These are phyloP conservation scores for Zymoseptoria ardabiliae DNA, from an alignment of 2,329 filamentous ascomycete genomes.

Conservation along the genomic window DNA sequence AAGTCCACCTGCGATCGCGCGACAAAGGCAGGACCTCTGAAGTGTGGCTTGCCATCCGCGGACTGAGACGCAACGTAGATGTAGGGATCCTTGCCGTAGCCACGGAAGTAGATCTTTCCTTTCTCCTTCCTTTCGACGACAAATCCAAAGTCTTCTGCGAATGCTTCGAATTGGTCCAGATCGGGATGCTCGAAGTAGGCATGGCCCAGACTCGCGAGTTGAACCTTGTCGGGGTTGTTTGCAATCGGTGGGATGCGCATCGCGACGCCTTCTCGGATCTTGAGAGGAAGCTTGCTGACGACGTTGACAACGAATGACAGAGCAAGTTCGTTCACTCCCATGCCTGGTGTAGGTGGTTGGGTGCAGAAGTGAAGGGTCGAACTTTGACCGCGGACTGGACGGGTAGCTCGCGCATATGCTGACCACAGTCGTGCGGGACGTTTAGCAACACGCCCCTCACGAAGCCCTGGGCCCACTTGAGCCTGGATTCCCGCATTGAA, in stretches of 20 bases:
- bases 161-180: slow-evolving; percentile 3
- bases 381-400: background rate
- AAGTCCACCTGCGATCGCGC: slow-evolving; percentile 6
- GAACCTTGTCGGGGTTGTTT: slow-evolving; percentile 7
- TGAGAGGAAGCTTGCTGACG: slow-evolving; percentile 1
- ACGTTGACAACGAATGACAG: slow-evolving; percentile 2
- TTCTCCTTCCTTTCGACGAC: slow-evolving; percentile 1
- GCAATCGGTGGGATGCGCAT: slow-evolving; percentile 7
- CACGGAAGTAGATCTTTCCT: slow-evolving; percentile 5
- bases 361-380: background rate
- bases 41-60: slow-evolving; percentile 3
- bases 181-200: slow-evolving; percentile 8
- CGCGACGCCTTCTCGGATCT: background rate
- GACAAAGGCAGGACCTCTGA: slow-evolving; percentile 10
- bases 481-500: too few species aligned
- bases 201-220: slow-evolving; percentile 6
- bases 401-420: background rate
- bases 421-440: too few species aligned
- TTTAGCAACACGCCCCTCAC: too few species aligned
- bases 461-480: too few species aligned
- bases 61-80: slow-evolving; percentile 7
- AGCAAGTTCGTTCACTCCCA: background rate
- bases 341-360: background rate
- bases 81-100: slow-evolving; percentile 11
- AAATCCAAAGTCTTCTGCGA: slow-evolving; percentile 10